Evolutionary conservation across 2,329 filamentous ascomycete species (phyloP).

Genomic region (Ascochyta viciae-villosae): DNA sequence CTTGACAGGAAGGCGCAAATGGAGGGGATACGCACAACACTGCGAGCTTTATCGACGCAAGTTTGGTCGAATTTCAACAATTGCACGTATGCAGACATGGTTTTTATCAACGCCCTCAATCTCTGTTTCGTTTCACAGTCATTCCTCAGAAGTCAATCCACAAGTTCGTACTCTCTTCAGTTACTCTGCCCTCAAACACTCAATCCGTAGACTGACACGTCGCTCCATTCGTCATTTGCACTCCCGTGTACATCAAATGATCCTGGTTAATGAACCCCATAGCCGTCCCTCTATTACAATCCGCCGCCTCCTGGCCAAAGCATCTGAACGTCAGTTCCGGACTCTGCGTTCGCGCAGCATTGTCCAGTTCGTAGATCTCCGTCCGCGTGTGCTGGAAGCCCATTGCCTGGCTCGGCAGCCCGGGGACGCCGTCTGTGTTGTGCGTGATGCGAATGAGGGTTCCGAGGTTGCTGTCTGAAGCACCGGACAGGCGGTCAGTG

Average conservation of each 20-base stretch:
- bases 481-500: conserved; percentile 50
- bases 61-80: no score
- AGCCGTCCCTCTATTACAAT: conserved; percentile 18
- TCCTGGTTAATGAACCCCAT: conserved; percentile 20
- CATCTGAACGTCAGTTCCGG: conserved; percentile 20
- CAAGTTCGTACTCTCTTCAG: no score
- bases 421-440: conserved; percentile 69
- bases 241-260: conserved; percentile 21
- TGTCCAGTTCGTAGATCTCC: conserved; percentile 62
- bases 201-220: no score
- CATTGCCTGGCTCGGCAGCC: conserved; percentile 65
- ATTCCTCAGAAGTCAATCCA: no score
- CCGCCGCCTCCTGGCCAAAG: conserved; percentile 23
- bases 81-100: no score
- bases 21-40: no score
- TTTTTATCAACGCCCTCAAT: no score
- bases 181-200: no score
- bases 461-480: conserved; percentile 54
- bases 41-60: no score
- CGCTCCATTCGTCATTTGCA: conserved; percentile 17
- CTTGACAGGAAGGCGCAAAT: no score
- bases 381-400: conserved; percentile 70
- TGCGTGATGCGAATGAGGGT: conserved; percentile 71
- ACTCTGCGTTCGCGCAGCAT: conserved; percentile 12
- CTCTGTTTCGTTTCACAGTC: no score